These are phyloP conservation scores for Clonostachys rhizophaga DNA, from an alignment of 2,329 filamentous ascomycete genomes.

Conservation along the genomic window DNA sequence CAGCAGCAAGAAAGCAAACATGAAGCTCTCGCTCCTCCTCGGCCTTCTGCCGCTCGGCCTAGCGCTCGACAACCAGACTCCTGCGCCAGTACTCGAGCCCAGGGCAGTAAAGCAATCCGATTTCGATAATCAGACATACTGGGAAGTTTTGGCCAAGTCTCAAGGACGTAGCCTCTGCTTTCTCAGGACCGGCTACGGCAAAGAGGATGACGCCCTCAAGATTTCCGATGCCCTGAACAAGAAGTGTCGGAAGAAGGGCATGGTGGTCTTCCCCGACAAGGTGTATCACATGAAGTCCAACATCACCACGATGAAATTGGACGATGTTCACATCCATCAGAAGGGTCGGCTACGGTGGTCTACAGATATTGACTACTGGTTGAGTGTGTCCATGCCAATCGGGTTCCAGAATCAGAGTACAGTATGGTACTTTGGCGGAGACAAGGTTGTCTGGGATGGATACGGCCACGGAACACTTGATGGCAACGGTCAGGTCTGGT, in stretches of 20 bases:
- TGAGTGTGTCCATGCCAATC: slow-evolving; percentile 40
- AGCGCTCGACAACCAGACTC: background rate
- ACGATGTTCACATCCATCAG: slow-evolving; percentile 37
- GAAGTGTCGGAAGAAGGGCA: slow-evolving; percentile 16
- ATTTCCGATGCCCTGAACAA: slow-evolving; percentile 23
- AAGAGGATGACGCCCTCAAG: slow-evolving; percentile 18
- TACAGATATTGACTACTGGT: slow-evolving; percentile 45
- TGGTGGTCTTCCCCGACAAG: slow-evolving; percentile 23
- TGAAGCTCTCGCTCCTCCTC: no score
- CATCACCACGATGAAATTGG: slow-evolving; percentile 24
- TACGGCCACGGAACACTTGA: slow-evolving; percentile 47
- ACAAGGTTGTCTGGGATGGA: slow-evolving; percentile 42
- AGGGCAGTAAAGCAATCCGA: background rate
- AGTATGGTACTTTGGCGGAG: slow-evolving; percentile 49
- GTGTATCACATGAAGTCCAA: slow-evolving; percentile 24
- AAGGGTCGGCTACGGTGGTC: slow-evolving; percentile 31
- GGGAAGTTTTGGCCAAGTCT: slow-evolving; percentile 5
- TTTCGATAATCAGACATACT: background rate
- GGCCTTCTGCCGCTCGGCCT: no score
- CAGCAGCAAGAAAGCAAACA: no score
- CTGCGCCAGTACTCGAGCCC: background rate
- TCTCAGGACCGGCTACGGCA: slow-evolving; percentile 10
- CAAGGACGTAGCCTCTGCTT: slow-evolving; percentile 18
- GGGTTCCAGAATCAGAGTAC: slow-evolving; percentile 52
- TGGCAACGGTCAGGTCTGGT: slow-evolving; percentile 58